Evolutionary conservation across 331 rosid genomes (phyloP), one percentile per base, ranked within the genome.

Genomic region (Malus hybrid): DNA sequence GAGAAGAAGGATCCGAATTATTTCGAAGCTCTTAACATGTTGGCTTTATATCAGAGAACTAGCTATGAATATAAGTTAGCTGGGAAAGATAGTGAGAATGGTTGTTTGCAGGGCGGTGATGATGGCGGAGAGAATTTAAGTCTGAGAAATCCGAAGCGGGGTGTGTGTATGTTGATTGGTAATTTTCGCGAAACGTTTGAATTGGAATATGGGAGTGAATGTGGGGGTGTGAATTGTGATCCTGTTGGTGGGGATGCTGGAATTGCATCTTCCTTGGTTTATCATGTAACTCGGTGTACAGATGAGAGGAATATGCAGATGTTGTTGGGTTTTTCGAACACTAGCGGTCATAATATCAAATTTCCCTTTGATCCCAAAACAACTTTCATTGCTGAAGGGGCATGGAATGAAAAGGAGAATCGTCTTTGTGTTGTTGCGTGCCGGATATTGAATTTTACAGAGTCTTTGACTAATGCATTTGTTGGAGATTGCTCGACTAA

Each of bases 401-500:
- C 52, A 18, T 91, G 97, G 98, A 89, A 94, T 77, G 89, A 85
- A 84, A 85, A 85, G 79, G 86, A 79, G 79, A 88, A 83, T 42
- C 85, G 27, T 59, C 79, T 90, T 7, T 87, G 95, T 39, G 93
- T 80, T 20, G 81, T 83, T 69, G 98, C 82, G 0, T 91, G 95
- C 80, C 85, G 92, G 76, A 83, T 94, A 64, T 73, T 91, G 90
- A 88, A 87, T 76, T 79, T 75, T 69, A 78, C 88, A 0, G 81
- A 74, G 12, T 79, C 87, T 64, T 75, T 71, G 70, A 68, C 81
- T 56, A 33, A 74, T 79, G 93, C 93, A 74, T 34, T 34, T 62
- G 84, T 91, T 70, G 96, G 97, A 71, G 90, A 88, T 80, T 91
- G 97, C 78, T 82, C 84, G 0, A 74, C 76, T 63, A 86, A 77